Conservation (phyloP, 2,329 filamentous ascomycete species). For the Tolypocladium tropicale region DNA sequence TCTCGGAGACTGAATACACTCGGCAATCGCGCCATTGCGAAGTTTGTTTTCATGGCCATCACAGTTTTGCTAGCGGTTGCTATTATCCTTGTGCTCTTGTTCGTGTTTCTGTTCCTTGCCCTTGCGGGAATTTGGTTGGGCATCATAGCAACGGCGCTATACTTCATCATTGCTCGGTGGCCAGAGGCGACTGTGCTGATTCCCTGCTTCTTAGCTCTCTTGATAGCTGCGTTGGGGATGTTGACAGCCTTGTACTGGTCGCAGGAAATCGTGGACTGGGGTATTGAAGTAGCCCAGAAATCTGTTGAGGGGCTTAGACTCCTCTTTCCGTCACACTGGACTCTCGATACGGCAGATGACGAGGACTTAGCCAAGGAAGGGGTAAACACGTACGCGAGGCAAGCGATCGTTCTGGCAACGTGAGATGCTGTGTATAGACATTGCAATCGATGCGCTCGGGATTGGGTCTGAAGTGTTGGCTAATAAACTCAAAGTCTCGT, state of each 20-base stretch:
- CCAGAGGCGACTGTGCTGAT: constrained; percentile 13
- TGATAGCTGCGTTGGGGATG: constrained; percentile 4
- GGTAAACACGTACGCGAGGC: constrained; percentile 9
- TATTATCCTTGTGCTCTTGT: not conserved
- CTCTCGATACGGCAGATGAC: constrained; percentile 8
- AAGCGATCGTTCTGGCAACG: constrained; percentile 4
- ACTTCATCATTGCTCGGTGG: constrained; percentile 18
- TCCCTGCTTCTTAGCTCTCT: constrained; percentile 14
- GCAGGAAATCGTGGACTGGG: constrained; percentile 2
- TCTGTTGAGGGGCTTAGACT: not conserved
- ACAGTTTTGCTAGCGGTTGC: not conserved
- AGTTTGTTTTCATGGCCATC: constrained; percentile 6
- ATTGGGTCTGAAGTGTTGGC: no score
- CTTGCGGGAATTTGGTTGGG: constrained; percentile 11
- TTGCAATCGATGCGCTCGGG: not conserved
- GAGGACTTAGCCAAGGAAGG: constrained; percentile 12
- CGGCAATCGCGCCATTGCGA: constrained; percentile 15
- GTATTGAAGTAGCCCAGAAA: not conserved
- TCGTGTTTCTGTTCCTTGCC: not conserved
- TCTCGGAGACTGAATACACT: constrained; percentile 14
- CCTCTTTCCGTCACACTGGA: constrained; percentile 6
- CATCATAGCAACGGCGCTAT: constrained; percentile 9
- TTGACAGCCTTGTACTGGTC: constrained; percentile 5
- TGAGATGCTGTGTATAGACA: not conserved
- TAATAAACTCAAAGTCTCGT: no score